Conservation (phyloP, 2,329 filamentous ascomycete genomes). For the Fusarium zealandicum region DNA sequence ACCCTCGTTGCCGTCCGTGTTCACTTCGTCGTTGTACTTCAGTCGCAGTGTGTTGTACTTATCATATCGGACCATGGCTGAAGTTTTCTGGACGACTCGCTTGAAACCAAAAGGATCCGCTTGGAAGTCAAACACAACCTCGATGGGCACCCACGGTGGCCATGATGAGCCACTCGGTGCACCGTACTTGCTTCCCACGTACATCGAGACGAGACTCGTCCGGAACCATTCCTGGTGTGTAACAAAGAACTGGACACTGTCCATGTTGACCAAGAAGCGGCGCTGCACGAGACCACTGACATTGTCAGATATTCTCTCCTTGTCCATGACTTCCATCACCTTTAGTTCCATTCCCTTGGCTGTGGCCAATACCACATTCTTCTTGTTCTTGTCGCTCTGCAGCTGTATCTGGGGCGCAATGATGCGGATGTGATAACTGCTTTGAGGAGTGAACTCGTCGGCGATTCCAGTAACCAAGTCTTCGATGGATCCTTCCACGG, state of each 20-base stretch:
- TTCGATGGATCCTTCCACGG: constrained; percentile 57
- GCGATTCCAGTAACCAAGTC: constrained; percentile 79
- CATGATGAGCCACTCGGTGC: constrained; percentile 84
- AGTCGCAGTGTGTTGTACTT: constrained; percentile 97
- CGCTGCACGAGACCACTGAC: constrained; percentile 96
- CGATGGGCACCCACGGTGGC: constrained; percentile 98
- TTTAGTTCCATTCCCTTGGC: constrained; percentile 99
- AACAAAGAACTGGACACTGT: constrained; percentile 98
- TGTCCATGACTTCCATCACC: constrained; percentile 97
- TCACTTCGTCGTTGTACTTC: constrained; percentile 96
- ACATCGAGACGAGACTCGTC: constrained; percentile 85
- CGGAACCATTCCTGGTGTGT: constrained; percentile 91
- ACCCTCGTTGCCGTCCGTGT: constrained; percentile 63
- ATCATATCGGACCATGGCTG: constrained; percentile 91
- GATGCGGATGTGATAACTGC: constrained; percentile 91
- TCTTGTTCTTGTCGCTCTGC: constrained; percentile 97
- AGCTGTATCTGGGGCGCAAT: constrained; percentile 98
- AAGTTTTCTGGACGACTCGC: constrained; percentile 95
- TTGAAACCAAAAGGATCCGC: constrained; percentile 97
- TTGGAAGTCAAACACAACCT: constrained; percentile 97
- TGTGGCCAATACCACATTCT: constrained; percentile 94
- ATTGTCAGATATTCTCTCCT: constrained; percentile 86
- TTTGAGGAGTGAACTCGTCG: constrained; percentile 87
- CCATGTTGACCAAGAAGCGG: constrained; percentile 93
- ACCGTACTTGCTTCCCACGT: constrained; percentile 93